These are phyloP conservation scores for Phylloporus sp. DNA, from an alignment of 1,284 basidiomycete genomes.

Conservation along the genomic window DNA sequence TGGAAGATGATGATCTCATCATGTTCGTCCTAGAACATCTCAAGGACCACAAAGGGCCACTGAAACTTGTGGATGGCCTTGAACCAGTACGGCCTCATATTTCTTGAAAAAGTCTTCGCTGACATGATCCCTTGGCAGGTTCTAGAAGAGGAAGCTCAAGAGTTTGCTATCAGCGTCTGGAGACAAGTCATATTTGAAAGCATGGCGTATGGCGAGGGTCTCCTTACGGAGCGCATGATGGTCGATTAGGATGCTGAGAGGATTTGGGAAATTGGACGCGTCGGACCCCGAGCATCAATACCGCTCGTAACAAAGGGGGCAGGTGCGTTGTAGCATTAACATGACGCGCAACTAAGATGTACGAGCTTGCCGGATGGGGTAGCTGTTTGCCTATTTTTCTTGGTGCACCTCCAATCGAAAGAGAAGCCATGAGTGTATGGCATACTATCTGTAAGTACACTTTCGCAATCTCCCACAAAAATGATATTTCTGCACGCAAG, in stretches of 20 bases:
- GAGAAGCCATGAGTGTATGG: slow-evolving; percentile 23
- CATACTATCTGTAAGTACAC: slow-evolving; percentile 37
- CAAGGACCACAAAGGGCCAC: slow-evolving; percentile 81
- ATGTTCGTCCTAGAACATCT: slow-evolving; percentile 91
- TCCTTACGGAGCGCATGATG: slow-evolving; percentile 78
- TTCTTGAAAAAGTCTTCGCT: slow-evolving; percentile 5
- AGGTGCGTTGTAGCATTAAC: slow-evolving; percentile 47
- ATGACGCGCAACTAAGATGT: slow-evolving; percentile 34
- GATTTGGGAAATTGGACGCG: slow-evolving; percentile 15
- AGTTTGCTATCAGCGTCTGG: slow-evolving; percentile 80
- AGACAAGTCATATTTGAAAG: slow-evolving; percentile 90
- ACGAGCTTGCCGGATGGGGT: slow-evolving; percentile 22
- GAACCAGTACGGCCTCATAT: slow-evolving; percentile 69
- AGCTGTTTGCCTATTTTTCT: slow-evolving; percentile 22
- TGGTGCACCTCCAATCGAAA: slow-evolving; percentile 14
- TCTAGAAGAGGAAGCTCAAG: slow-evolving; percentile 83
- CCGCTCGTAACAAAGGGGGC: slow-evolving; percentile 37
- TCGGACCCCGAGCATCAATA: slow-evolving; percentile 28
- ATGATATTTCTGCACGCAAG: slow-evolving; percentile 37
- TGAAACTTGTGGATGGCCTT: slow-evolving; percentile 83
- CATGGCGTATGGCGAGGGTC: slow-evolving; percentile 83
- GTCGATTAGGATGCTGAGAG: slow-evolving; percentile 53
- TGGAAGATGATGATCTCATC: slow-evolving; percentile 87
- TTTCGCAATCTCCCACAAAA: slow-evolving; percentile 22
- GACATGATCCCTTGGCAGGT: slow-evolving; percentile 54